phyloP scores from a whole-genome alignment of 192 early-diverging fungal genomes.

The Coemansia reversa region DNA sequence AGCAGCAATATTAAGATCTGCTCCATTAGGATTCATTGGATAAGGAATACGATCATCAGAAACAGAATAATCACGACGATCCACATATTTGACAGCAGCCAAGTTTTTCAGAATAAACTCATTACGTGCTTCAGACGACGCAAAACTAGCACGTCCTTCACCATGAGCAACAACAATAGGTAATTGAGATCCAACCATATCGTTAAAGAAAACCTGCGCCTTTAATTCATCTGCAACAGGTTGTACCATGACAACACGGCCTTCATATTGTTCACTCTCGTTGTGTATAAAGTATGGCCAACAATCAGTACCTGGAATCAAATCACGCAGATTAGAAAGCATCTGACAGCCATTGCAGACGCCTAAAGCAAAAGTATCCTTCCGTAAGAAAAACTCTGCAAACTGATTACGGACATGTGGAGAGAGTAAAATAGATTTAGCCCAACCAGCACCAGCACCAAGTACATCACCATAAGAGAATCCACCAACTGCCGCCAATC shows the following conservation, averaged over 20 bases:
- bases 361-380: constrained; percentile 92
- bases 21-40: constrained; percentile 98
- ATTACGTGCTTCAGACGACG: constrained; percentile 38
- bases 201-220: constrained; percentile 76
- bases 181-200: constrained; percentile 86
- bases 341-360: constrained; percentile 99
- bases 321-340: constrained; percentile 77
- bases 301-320: constrained; percentile 77
- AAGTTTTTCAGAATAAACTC: constrained; percentile 54
- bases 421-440: constrained; percentile 84
- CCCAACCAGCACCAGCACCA: constrained; percentile 99
- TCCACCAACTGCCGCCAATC: constrained; percentile 93
- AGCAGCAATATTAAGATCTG: constrained; percentile 82
- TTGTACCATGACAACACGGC: constrained; percentile 75
- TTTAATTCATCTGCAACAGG: constrained; percentile 19
- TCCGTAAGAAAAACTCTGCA: constrained; percentile 73
- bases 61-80: constrained; percentile 61
- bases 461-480: constrained; percentile 99
- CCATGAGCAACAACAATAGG: constrained; percentile 98
- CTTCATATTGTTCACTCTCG: constrained; percentile 94
- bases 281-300: constrained; percentile 97
- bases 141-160: constrained; percentile 90
- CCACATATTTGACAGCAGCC: constrained; percentile 76
- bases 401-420: constrained; percentile 70
- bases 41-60: constrained; percentile 77